These are phyloP conservation scores for Avena insularis DNA, from an alignment of 176 grass and related monocot genomes.

Conservation along the genomic window DNA sequence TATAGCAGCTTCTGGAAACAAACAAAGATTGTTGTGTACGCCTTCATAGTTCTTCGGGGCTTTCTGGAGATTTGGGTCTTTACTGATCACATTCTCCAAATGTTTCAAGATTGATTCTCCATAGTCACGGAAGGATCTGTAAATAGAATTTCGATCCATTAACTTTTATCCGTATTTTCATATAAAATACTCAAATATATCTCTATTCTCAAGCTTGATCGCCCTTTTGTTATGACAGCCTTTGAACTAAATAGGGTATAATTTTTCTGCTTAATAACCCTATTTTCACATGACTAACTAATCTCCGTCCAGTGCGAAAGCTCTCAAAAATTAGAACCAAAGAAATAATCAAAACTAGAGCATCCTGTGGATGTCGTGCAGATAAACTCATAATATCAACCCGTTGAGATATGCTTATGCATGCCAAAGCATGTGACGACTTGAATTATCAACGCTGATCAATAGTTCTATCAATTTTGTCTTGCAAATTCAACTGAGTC, in stretches of 20 bases:
- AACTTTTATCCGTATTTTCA: background rate
- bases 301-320: background rate
- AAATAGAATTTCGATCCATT: conserved; percentile 34
- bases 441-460: background rate
- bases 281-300: conserved; percentile 15
- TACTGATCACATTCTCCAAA: conserved; percentile 66
- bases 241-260: background rate
- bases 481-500: background rate
- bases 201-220: background rate
- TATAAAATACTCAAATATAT: conserved; percentile 1
- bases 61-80: conserved; percentile 63
- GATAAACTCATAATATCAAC: conserved; percentile 15
- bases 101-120: conserved; percentile 88
- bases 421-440: background rate
- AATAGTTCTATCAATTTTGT: background rate
- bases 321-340: background rate
- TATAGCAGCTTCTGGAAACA: background rate
- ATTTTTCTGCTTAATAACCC: background rate
- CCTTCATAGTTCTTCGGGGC: conserved; percentile 80
- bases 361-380: background rate
- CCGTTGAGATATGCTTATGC: background rate
- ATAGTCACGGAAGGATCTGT: conserved; percentile 87
- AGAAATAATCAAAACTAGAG: background rate
- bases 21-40: conserved; percentile 50
- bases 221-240: background rate